Conservation (phyloP, 2,329 filamentous ascomycete species). For the Phialemoniopsis sp. region DNA sequence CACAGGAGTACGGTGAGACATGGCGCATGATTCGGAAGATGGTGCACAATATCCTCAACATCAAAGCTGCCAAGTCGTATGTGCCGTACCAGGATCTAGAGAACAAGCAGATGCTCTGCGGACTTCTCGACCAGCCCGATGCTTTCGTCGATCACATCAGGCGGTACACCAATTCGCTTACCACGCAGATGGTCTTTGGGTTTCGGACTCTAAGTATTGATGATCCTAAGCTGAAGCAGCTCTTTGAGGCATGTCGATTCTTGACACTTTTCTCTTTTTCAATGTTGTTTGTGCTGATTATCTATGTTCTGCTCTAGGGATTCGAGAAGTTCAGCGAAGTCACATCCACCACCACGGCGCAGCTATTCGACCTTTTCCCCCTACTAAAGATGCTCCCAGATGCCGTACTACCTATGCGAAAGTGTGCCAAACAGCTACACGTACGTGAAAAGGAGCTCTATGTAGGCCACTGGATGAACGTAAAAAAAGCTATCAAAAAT, state of each 20-base stretch:
- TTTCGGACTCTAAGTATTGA: constrained; percentile 8
- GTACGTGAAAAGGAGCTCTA: constrained; percentile 35
- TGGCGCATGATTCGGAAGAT: constrained; percentile 30
- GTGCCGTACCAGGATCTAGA: constrained; percentile 52
- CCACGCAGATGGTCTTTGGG: constrained; percentile 12
- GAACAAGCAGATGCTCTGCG: constrained; percentile 47
- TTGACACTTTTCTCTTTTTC: neutral
- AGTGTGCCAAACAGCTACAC: constrained; percentile 35
- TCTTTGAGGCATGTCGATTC: constrained; percentile 5
- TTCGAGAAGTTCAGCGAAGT: neutral
- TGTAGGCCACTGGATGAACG: constrained; percentile 31
- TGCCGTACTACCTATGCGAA: constrained; percentile 23
- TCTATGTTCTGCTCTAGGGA: no score
- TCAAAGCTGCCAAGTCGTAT: constrained; percentile 40
- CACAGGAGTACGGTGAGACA: constrained; percentile 20
- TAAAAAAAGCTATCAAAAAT: constrained; percentile 25
- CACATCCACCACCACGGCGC: constrained; percentile 6
- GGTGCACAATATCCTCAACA: constrained; percentile 41
- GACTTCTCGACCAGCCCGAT: constrained; percentile 30
- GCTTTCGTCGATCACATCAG: constrained; percentile 5
- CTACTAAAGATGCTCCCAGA: neutral
- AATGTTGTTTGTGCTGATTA: no score
- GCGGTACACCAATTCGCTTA: constrained; percentile 10
- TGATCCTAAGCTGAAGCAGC: constrained; percentile 8
- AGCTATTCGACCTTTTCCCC: constrained; percentile 12